phyloP scores from a whole-genome alignment of 768 basidiomycete species.

The Pseudohyphozyma bogoriensis region DNA sequence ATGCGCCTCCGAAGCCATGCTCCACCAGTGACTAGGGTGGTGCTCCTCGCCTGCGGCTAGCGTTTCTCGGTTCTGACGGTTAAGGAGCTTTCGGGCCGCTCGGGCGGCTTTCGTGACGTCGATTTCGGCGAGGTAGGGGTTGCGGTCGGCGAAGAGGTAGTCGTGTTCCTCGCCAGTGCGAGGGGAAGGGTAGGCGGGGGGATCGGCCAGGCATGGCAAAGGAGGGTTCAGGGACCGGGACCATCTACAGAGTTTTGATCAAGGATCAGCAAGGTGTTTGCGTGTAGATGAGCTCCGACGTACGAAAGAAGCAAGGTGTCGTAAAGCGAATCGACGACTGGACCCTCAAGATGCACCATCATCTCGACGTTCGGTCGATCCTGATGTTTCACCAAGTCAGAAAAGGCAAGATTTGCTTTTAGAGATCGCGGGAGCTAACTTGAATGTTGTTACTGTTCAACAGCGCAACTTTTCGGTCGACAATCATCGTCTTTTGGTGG shows the following conservation, averaged over 20 bases:
- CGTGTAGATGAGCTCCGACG: no score
- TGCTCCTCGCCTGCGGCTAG: background rate
- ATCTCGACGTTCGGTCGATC: slow-evolving; percentile 45
- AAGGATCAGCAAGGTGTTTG: slow-evolving; percentile 35
- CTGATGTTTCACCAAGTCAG: slow-evolving; percentile 29
- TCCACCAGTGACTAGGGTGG: background rate
- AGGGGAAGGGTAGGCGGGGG: slow-evolving; percentile 11
- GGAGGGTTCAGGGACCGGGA: slow-evolving; percentile 9
- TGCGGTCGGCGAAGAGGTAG: slow-evolving; percentile 44
- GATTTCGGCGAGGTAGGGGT: slow-evolving; percentile 42
- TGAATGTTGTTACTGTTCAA: slow-evolving; percentile 60
- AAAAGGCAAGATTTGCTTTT: background rate
- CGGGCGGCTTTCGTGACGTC: slow-evolving; percentile 42
- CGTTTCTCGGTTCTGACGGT: slow-evolving; percentile 34
- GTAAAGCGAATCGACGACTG: slow-evolving; percentile 59
- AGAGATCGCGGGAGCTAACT: background rate
- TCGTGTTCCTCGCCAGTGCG: slow-evolving; percentile 10
- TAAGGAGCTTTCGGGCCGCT: slow-evolving; percentile 39
- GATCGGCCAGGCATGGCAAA: slow-evolving; percentile 14
- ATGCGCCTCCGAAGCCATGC: background rate
- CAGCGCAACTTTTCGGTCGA: slow-evolving; percentile 57
- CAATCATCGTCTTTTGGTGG: slow-evolving; percentile 60
- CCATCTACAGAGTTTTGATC: no score
- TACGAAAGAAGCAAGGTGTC: slow-evolving; percentile 57
- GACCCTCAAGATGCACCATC: slow-evolving; percentile 62